A percentile compares a stretch with the other conserved stretches of the same genome.
phyloP scores from a whole-genome alignment of 441 rosid species.

The Populus hybrid region DNA sequence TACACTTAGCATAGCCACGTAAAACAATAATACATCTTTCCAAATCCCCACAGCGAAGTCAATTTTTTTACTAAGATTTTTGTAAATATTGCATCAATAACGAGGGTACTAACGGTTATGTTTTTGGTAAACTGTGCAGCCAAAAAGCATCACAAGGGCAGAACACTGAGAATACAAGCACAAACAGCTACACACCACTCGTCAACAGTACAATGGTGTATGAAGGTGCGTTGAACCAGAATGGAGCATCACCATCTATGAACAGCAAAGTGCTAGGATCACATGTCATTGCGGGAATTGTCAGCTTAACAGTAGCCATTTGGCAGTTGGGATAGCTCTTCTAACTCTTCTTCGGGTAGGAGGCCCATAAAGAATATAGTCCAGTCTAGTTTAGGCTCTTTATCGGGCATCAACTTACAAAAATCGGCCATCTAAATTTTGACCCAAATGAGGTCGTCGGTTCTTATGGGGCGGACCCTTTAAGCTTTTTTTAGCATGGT shows the following conservation, averaged over 20 bases:
- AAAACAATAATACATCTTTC: neutral
- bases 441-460: neutral
- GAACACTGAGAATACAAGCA: slow-evolving; percentile 12
- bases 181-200: neutral
- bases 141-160: slow-evolving; percentile 69
- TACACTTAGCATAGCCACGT: neutral
- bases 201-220: slow-evolving; percentile 55
- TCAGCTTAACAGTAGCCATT: slow-evolving; percentile 39
- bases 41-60: neutral
- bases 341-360: slow-evolving; percentile 13
- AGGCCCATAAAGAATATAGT: neutral
- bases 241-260: slow-evolving; percentile 41
- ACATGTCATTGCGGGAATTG: slow-evolving; percentile 21
- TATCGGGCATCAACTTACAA: neutral
- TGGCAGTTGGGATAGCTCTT: slow-evolving; percentile 50
- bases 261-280: slow-evolving; percentile 29
- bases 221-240: slow-evolving; percentile 55
- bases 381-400: neutral
- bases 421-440: neutral
- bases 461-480: neutral
- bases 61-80: neutral
- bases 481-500: slow-evolving; percentile 3
- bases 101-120: slow-evolving; percentile 25
- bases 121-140: slow-evolving; percentile 40
- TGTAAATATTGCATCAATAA: neutral